Conservation (phyloP, 1,139 yeast species). For the Tardiomyces digboiensis region DNA sequence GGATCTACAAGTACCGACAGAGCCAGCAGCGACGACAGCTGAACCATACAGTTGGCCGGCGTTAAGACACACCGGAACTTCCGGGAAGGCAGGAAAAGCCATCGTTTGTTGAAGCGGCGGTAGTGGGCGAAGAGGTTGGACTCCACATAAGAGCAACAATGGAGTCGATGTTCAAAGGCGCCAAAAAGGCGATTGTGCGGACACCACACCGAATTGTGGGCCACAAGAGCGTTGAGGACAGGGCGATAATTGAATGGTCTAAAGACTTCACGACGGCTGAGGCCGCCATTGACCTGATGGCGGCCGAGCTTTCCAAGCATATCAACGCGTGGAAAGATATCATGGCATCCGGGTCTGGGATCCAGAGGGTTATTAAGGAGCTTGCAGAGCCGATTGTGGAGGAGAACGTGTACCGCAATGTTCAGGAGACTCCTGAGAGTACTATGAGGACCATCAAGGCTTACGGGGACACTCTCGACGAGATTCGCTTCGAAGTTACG, state of each 20-base stretch:
- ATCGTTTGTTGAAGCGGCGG: too few relatives aligned
- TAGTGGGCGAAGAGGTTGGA: too few relatives aligned
- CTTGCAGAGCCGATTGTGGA: conserved; percentile 33
- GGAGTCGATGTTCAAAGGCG: conserved; percentile 23
- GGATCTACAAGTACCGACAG: too few relatives aligned
- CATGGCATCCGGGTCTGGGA: conserved; percentile 29
- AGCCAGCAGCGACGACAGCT: too few relatives aligned
- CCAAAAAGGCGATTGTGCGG: conserved; percentile 28
- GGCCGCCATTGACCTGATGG: conserved; percentile 35
- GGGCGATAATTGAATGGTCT: conserved; percentile 38
- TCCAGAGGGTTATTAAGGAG: conserved; percentile 25
- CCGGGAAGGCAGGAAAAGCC: too few relatives aligned
- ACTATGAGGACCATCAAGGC: conserved; percentile 23
- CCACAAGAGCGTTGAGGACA: conserved; percentile 35
- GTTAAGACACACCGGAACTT: too few relatives aligned
- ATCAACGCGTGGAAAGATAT: conserved; percentile 33
- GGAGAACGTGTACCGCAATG: conserved; percentile 18
- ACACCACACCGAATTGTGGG: conserved; percentile 30
- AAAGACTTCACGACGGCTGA: conserved; percentile 38
- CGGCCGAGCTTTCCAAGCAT: conserved; percentile 28
- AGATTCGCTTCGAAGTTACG: conserved; percentile 14
- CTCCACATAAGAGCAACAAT: background rate
- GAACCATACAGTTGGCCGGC: too few relatives aligned
- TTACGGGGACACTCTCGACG: conserved; percentile 15
- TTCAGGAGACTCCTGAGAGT: conserved; percentile 33